Evolutionary conservation across 2,329 filamentous ascomycete genomes (phyloP), one percentile per base, ranked within the genome.

Genomic region (Fusarium verrucosum): DNA sequence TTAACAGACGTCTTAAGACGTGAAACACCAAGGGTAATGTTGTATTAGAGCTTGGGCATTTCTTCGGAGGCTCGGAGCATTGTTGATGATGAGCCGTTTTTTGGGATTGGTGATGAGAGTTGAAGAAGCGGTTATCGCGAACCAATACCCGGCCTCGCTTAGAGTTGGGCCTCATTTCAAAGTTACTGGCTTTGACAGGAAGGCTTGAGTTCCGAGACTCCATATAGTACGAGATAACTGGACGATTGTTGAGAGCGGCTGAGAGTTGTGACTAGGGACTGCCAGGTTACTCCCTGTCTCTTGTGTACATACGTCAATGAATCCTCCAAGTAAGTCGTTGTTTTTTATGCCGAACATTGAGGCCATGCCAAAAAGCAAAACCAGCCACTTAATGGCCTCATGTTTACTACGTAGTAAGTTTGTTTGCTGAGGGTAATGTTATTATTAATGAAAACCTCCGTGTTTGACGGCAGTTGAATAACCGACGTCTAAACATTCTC

Each of bases 1-100:
- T 67, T 60, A 67, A 49, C 30, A 42, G 23, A 17, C 20, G 40
- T 40, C 16, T 45, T 66, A 64, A 60, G 49, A 51, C 37, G 28
- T 59, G 63, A 66, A 66, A 66, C 58, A 46, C 10, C 58, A 30
- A 51, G 58, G 62, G 41, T 62, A 17, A 23, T 23, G 38, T 58
- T 13, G 43, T 49, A 46, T 50, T 37, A 6, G 26, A 33, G 37
- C 49, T 43, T 37, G 13, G 23, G 37, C 40, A 43, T 44, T 22
- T 19, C 33, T 25, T 19, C 22, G 17, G 13, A 30, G 19, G 36
- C 47, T 37, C 50, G 41, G n/a, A n/a, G n/a, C n/a, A n/a, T n/a
- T n/a, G n/a, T n/a, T n/a, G n/a, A 33, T 53, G 35, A 28, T 38
- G 35, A 59, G 45, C 45, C 28, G 30, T 26, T 42, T 22, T n/a